Evolutionary conservation across 2,329 filamentous ascomycete genomes (phyloP).

Genomic region (Mariannaea sp.): DNA sequence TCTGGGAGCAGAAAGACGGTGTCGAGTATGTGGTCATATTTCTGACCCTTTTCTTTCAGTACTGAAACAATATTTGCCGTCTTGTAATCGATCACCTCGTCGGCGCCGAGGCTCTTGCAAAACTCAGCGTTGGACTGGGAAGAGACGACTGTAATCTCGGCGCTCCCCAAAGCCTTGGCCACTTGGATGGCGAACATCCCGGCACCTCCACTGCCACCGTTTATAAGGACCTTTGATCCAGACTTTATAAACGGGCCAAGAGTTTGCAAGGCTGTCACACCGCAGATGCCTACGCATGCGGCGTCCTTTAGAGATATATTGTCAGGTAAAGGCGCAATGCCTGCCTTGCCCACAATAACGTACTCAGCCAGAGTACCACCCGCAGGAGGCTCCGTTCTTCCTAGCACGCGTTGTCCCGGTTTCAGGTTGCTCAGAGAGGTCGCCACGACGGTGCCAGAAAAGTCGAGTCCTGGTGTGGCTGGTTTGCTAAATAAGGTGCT

Average conservation of each 20-base stretch:
- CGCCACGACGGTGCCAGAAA: slow-evolving; percentile 23
- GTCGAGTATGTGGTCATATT: slow-evolving; percentile 22
- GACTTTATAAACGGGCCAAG: slow-evolving; percentile 1
- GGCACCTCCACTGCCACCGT: slow-evolving; percentile 27
- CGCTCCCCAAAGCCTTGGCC: slow-evolving; percentile 19
- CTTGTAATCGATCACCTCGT: slow-evolving; percentile 21
- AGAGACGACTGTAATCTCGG: slow-evolving; percentile 16
- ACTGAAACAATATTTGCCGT: background rate
- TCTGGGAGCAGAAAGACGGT: slow-evolving; percentile 16
- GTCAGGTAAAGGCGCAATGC: slow-evolving; percentile 1
- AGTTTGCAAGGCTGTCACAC: slow-evolving; percentile 17
- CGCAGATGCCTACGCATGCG: slow-evolving; percentile 23
- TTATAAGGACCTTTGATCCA: slow-evolving; percentile 14
- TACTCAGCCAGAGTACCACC: slow-evolving; percentile 28
- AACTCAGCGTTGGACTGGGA: slow-evolving; percentile 14
- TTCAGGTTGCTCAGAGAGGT: background rate
- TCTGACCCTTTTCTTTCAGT: background rate
- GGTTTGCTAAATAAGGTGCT: slow-evolving; percentile 19
- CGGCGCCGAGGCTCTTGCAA: slow-evolving; percentile 15
- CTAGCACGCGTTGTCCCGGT: slow-evolving; percentile 17
- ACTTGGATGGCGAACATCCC: slow-evolving; percentile 26
- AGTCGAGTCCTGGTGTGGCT: slow-evolving; percentile 25
- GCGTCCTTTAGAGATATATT: slow-evolving; percentile 18
- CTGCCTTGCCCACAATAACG: slow-evolving; percentile 15
- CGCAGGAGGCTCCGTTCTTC: slow-evolving; percentile 15